Conservation (phyloP, 2,329 filamentous ascomycete genomes). For the Alternaria sp. region DNA sequence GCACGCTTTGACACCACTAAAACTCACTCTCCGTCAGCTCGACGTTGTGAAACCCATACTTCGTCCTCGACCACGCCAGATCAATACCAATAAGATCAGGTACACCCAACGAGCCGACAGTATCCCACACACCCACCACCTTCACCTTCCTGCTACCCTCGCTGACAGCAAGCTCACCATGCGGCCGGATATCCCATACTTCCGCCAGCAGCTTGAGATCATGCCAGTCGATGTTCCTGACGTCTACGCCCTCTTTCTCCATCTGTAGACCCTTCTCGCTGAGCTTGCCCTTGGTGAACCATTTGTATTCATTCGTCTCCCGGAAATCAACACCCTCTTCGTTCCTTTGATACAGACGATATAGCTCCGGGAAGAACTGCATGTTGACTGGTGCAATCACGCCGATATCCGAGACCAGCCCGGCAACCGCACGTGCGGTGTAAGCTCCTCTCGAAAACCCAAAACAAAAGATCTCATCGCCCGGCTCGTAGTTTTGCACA, state of each 20-base stretch:
- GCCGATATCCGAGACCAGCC: conserved; percentile 54
- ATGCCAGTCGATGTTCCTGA: conserved; percentile 7
- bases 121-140: conserved; percentile 58
- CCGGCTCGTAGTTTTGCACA: conserved; percentile 56
- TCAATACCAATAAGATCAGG: conserved; percentile 50
- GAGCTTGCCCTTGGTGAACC: conserved; percentile 46
- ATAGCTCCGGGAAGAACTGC: conserved; percentile 54
- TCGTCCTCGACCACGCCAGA: conserved; percentile 22
- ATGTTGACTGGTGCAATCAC: conserved; percentile 54
- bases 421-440: conserved; percentile 52
- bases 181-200: conserved; percentile 45
- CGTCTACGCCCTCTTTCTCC: conserved; percentile 13
- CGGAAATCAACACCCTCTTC: conserved; percentile 32
- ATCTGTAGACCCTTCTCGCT: conserved; percentile 26
- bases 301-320: conserved; percentile 36
- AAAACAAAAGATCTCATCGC: conserved; percentile 56
- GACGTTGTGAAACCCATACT: conserved; percentile 45
- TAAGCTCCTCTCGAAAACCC: conserved; percentile 57
- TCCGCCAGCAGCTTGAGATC: conserved; percentile 35
- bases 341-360: conserved; percentile 45
- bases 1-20: background rate
- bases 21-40: conserved; percentile 42
- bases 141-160: conserved; percentile 44
- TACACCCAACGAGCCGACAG: conserved; percentile 54
- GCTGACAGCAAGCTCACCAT: conserved; percentile 28